Percentiles rank a stretch among this genome's conserved stretches.
phyloP scores from a whole-genome alignment of 208 protist species.

The Leishmania guyanensis region DNA sequence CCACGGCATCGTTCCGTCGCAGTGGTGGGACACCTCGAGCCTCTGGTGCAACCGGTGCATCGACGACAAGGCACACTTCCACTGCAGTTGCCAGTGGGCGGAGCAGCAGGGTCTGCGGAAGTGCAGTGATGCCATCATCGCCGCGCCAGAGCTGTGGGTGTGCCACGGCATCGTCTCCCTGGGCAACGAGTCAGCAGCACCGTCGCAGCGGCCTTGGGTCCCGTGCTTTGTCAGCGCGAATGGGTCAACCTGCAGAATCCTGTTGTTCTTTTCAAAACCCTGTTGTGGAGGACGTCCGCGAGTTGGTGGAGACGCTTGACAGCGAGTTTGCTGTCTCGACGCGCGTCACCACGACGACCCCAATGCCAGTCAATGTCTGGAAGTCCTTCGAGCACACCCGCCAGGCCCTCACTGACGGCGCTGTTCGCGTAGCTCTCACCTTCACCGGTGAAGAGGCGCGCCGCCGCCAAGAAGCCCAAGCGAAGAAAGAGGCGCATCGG shows the following conservation, averaged over 20 bases:
- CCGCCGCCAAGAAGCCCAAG: conserved; percentile 22
- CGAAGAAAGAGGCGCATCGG: conserved; percentile 21
- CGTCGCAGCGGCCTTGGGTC: background rate
- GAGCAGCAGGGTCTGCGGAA: conserved; percentile 3
- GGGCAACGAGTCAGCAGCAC: background rate
- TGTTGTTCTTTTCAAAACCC: background rate
- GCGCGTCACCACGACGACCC: background rate
- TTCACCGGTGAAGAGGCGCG: conserved; percentile 36
- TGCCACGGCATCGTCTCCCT: background rate
- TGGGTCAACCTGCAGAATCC: background rate
- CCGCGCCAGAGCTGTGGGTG: conserved; percentile 8
- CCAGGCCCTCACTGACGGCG: conserved; percentile 20
- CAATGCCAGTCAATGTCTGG: conserved; percentile 6
- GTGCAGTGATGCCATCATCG: conserved; percentile 13
- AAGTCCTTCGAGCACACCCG: conserved; percentile 13
- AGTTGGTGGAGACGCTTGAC: background rate
- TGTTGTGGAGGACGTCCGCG: conserved; percentile 9
- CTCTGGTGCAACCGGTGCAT: conserved; percentile 7
- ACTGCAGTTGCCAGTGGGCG: conserved; percentile 7
- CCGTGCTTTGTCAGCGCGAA: conserved; percentile 1
- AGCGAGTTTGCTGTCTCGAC: background rate
- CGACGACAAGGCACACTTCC: conserved; percentile 9
- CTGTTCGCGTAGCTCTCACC: conserved; percentile 24
- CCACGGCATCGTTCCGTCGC: conserved; percentile 14
- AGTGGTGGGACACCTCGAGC: conserved; percentile 31